Evolutionary conservation across 2,329 filamentous ascomycete genomes (phyloP).

Genomic region (Zymoseptoria brevis): DNA sequence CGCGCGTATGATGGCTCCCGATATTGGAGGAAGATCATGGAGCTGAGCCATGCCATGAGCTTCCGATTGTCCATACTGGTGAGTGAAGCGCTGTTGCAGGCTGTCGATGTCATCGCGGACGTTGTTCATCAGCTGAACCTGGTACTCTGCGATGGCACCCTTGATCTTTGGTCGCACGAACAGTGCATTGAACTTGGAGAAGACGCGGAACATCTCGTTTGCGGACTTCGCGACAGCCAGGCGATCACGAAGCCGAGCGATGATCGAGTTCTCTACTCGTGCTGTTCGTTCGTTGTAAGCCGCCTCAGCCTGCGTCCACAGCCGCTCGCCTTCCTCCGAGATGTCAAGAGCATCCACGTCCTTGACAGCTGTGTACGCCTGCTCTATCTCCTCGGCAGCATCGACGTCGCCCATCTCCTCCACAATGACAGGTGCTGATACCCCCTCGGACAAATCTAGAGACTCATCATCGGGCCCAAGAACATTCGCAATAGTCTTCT

Average conservation of each 20-base stretch:
- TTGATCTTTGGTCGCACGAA: constrained; percentile 99
- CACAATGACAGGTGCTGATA: constrained; percentile 61
- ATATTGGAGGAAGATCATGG: constrained; percentile 88
- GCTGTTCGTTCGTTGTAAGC: constrained; percentile 96
- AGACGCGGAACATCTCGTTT: constrained; percentile 99
- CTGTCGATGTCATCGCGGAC: constrained; percentile 93
- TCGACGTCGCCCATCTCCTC: constrained; percentile 97
- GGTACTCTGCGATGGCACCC: constrained; percentile 94
- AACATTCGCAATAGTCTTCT: constrained; percentile 94
- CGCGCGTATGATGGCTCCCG: constrained; percentile 95
- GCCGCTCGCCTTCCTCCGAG: constrained; percentile 76
- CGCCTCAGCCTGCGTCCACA: constrained; percentile 90
- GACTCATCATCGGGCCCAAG: constrained; percentile 58
- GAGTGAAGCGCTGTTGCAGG: constrained; percentile 94
- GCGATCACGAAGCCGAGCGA: constrained; percentile 83
- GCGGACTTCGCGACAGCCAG: constrained; percentile 93
- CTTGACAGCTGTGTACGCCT: constrained; percentile 88
- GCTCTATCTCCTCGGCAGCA: constrained; percentile 88
- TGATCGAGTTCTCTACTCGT: constrained; percentile 97
- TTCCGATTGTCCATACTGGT: constrained; percentile 96
- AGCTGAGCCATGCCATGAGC: constrained; percentile 97
- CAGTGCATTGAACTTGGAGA: constrained; percentile 98
- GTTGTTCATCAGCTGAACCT: constrained; percentile 94
- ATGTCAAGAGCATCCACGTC: constrained; percentile 95
- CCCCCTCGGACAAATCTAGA: constrained; percentile 47